Evolutionary conservation across 306 rosid genomes (phyloP), one percentile per base, ranked within the genome.

Genomic region (Castanea crenata): DNA sequence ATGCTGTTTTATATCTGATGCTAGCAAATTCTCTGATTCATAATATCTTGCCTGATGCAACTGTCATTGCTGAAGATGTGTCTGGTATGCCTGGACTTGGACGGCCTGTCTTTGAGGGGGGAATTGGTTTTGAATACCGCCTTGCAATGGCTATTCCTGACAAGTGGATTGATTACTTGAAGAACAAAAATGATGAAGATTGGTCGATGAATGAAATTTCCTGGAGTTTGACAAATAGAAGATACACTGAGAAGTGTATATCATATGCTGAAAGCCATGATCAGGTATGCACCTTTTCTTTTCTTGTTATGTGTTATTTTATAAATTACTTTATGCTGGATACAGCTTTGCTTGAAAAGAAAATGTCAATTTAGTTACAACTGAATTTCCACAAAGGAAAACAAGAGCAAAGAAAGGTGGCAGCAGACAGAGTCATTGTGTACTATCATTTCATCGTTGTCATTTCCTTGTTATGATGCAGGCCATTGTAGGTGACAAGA

Each of bases 81-180:
- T 94, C 99, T 71, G 99, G 99, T 82, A 94, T 92, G 92, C 99
- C 99, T 62, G 99, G 92, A 75, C 95, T 94, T 80, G 91, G 97
- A 78, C 87, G 81, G 41, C 86, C 91, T 69, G 89, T 94, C 46
- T 87, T 88, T 74, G 92, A 85, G 68, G 97, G 89, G 49, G 97
- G 91, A 78, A 55, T 83, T 90, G 99, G 99, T 83, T 94, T 94
- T 88, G 97, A 91, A 80, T 94, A 88, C 85, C 95, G 97, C 51
- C 85, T 94, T 65, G 95, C 97, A 59, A 94, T 94, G 99, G 99
- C 91, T 56, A 84, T 92, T 77, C 97, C 99, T 19, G 99, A 94
- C 79, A 91, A 83, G 84, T 94, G 99, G 99, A 94, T 94, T 80
- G 93, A 94, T 87, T 88, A 84, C 84, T 62, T 94, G 86, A 94